These are phyloP conservation scores for Juglanconis juglandina DNA, from an alignment of 2,329 filamentous ascomycete genomes.

Conservation along the genomic window DNA sequence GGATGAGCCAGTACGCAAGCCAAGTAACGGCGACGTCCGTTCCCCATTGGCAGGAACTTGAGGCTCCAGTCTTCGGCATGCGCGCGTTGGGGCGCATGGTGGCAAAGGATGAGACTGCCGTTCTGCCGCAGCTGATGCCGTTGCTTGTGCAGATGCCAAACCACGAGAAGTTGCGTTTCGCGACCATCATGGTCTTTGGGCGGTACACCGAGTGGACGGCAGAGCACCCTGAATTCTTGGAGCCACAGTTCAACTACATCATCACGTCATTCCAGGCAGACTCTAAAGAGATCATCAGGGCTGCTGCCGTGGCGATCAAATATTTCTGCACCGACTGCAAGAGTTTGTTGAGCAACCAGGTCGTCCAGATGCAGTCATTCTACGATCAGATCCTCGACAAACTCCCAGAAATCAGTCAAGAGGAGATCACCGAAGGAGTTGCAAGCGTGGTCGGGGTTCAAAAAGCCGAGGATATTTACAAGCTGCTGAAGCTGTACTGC, in stretches of 20 bases:
- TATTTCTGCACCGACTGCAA: conserved; percentile 97
- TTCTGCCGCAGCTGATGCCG: conserved; percentile 88
- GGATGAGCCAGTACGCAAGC: conserved; percentile 79
- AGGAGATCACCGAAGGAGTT: conserved; percentile 94
- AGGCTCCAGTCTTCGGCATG: conserved; percentile 92
- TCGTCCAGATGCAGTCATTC: conserved; percentile 83
- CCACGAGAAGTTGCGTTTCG: conserved; percentile 97
- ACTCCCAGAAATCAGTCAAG: conserved; percentile 80
- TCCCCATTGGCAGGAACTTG: conserved; percentile 93
- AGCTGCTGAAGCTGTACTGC: conserved; percentile 85
- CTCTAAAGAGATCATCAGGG: conserved; percentile 86
- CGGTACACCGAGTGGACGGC: conserved; percentile 98
- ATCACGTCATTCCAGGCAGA: conserved; percentile 86
- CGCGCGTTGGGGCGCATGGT: conserved; percentile 97
- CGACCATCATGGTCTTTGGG: conserved; percentile 94
- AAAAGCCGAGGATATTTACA: conserved; percentile 74
- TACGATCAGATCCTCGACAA: conserved; percentile 87
- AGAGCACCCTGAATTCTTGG: conserved; percentile 85
- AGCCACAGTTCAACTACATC: conserved; percentile 92
- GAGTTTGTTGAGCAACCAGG: conserved; percentile 77
- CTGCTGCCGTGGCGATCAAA: conserved; percentile 89
- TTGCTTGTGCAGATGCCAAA: conserved; percentile 90
- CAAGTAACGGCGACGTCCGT: conserved; percentile 72
- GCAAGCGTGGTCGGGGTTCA: conserved; percentile 88
- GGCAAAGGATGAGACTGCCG: conserved; percentile 77